phyloP scores from a whole-genome alignment of 2,329 filamentous ascomycete genomes.

The Apiospora phragmitis region DNA sequence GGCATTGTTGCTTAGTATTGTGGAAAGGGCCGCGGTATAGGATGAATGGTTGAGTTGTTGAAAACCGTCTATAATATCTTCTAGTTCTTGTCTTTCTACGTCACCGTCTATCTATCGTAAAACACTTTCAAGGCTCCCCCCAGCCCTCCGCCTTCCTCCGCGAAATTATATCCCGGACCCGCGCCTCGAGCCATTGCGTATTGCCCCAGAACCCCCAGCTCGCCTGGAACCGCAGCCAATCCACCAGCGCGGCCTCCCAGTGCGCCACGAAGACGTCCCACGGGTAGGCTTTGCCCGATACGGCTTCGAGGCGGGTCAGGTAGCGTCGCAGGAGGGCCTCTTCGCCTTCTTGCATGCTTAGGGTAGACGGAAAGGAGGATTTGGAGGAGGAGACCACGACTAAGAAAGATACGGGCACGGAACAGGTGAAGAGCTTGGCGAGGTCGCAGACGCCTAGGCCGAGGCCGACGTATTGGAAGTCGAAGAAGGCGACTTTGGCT shows the following conservation, averaged over 20 bases:
- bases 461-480: conserved; percentile 68
- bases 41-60: too few species aligned
- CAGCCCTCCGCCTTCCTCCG: conserved; percentile 39
- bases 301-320: conserved; percentile 31
- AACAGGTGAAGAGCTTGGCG: conserved; percentile 68
- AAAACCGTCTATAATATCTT: not conserved
- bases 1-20: not conserved
- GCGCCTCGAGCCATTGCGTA: conserved; percentile 56
- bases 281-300: conserved; percentile 42
- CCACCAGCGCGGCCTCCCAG: conserved; percentile 67
- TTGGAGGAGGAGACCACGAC: conserved; percentile 25
- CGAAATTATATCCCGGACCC: conserved; percentile 49
- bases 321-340: conserved; percentile 53
- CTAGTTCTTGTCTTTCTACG: not conserved
- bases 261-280: conserved; percentile 58
- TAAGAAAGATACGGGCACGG: conserved; percentile 57
- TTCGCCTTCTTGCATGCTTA: conserved; percentile 55
- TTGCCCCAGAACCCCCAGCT: conserved; percentile 65
- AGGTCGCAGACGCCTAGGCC: conserved; percentile 67
- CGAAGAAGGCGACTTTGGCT: conserved; percentile 61
- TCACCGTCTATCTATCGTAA: not conserved
- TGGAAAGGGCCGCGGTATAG: not conserved
- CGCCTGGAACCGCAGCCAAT: conserved; percentile 65
- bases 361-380: conserved; percentile 31
- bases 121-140: conserved; percentile 21